phyloP scores from a whole-genome alignment of 352 stramenopile species.

The Phytophthora pinifolia region DNA sequence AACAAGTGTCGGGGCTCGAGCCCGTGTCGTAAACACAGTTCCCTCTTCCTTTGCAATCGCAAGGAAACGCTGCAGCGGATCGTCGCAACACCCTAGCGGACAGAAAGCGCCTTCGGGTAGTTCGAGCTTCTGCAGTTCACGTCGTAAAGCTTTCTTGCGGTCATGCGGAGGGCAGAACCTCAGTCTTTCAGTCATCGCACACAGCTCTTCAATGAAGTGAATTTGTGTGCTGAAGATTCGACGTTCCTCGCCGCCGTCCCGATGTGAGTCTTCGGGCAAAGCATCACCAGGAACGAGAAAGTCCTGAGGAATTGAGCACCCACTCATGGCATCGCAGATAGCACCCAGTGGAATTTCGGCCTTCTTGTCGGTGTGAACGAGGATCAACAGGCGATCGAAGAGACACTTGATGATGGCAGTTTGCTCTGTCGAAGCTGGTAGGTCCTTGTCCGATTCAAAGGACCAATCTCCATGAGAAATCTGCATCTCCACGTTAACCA shows the following conservation, averaged over 20 bases:
- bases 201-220: slow-evolving; percentile 72
- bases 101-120: slow-evolving; percentile 66
- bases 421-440: slow-evolving; percentile 64
- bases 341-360: slow-evolving; percentile 43
- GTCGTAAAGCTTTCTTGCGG: slow-evolving; percentile 59
- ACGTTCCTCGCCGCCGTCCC: slow-evolving; percentile 32
- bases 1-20: slow-evolving; percentile 75
- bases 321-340: slow-evolving; percentile 58
- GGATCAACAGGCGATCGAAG: slow-evolving; percentile 57
- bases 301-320: slow-evolving; percentile 44
- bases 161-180: slow-evolving; percentile 53
- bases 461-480: slow-evolving; percentile 59
- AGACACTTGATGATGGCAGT: slow-evolving; percentile 60
- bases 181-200: slow-evolving; percentile 74
- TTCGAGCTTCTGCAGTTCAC: slow-evolving; percentile 58
- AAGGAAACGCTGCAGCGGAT: slow-evolving; percentile 63
- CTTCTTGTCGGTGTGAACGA: slow-evolving; percentile 43
- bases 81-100: slow-evolving; percentile 66
- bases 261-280: slow-evolving; percentile 35
- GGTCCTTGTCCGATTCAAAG: slow-evolving; percentile 63
- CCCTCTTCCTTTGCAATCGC: slow-evolving; percentile 68
- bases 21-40: slow-evolving; percentile 88
- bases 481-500: slow-evolving; percentile 86
- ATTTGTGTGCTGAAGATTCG: slow-evolving; percentile 68
- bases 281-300: slow-evolving; percentile 43